These are phyloP conservation scores for Ophiocordyceps unilateralis DNA, from an alignment of 2,329 filamentous ascomycete genomes.

Conservation along the genomic window DNA sequence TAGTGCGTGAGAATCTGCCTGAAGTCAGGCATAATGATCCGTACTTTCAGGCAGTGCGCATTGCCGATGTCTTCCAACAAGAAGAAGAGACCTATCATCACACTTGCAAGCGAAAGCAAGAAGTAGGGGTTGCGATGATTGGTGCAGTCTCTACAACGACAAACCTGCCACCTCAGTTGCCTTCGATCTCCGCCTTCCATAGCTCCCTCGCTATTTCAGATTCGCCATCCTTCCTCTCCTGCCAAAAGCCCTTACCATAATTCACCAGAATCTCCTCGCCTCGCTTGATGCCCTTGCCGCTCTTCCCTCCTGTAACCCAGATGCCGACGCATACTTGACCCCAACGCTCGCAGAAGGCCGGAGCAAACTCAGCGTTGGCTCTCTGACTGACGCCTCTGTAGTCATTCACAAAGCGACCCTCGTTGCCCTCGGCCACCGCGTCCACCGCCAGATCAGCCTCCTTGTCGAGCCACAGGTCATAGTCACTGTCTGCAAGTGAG, in stretches of 20 bases:
- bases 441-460: slow-evolving; percentile 39
- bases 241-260: slow-evolving; percentile 53
- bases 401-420: slow-evolving; percentile 51
- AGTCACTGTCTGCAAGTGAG: slow-evolving; percentile 23
- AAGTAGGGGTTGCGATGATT: no score
- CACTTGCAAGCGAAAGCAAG: no score
- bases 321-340: slow-evolving; percentile 39
- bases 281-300: slow-evolving; percentile 21
- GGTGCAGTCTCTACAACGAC: background rate
- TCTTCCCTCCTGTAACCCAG: slow-evolving; percentile 26
- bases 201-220: slow-evolving; percentile 1
- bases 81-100: no score
- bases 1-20: no score
- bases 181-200: background rate
- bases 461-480: slow-evolving; percentile 46
- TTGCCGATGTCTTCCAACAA: no score
- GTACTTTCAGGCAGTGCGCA: no score
- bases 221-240: slow-evolving; percentile 15
- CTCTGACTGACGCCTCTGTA: slow-evolving; percentile 38
- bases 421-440: slow-evolving; percentile 39
- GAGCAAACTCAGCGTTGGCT: slow-evolving; percentile 41
- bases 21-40: no score
- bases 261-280: slow-evolving; percentile 49
- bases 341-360: slow-evolving; percentile 35
- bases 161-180: background rate